Percentiles rank a stretch among this genome's conserved stretches.
These are phyloP conservation scores for Russula vinacea DNA, from an alignment of 768 basidiomycete genomes.

Conservation along the genomic window DNA sequence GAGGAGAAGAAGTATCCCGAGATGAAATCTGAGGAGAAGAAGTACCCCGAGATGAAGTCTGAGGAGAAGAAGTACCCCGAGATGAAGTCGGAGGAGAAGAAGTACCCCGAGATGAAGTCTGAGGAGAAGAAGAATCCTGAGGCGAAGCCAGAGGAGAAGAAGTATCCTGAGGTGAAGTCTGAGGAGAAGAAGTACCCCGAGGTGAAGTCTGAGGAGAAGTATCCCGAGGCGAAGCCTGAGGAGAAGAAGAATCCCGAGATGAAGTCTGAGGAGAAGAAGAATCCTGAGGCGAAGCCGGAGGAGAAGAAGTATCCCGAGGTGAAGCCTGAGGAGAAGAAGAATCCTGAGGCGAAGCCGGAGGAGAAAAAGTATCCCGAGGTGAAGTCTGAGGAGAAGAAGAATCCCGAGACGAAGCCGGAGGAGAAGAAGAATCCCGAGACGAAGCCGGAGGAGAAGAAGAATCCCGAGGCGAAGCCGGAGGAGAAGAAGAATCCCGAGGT, in stretches of 20 bases:
- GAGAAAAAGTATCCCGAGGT: neutral
- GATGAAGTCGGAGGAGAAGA: neutral
- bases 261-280: neutral
- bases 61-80: conserved; percentile 1
- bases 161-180: neutral
- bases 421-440: neutral
- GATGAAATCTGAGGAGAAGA: neutral
- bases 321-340: neutral
- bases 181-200: conserved; percentile 6
- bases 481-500: too few relatives aligned
- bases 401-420: neutral
- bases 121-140: conserved; percentile 3
- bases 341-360: neutral
- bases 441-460: too few relatives aligned
- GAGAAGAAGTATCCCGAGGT: neutral
- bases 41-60: neutral
- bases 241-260: neutral
- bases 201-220: conserved; percentile 7
- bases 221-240: neutral
- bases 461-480: too few relatives aligned
- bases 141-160: neutral
- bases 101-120: neutral
- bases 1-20: neutral
- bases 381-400: neutral
- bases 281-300: neutral